These are phyloP conservation scores for Pythium folliculosum DNA, from an alignment of 352 stramenopile genomes.

Conservation along the genomic window DNA sequence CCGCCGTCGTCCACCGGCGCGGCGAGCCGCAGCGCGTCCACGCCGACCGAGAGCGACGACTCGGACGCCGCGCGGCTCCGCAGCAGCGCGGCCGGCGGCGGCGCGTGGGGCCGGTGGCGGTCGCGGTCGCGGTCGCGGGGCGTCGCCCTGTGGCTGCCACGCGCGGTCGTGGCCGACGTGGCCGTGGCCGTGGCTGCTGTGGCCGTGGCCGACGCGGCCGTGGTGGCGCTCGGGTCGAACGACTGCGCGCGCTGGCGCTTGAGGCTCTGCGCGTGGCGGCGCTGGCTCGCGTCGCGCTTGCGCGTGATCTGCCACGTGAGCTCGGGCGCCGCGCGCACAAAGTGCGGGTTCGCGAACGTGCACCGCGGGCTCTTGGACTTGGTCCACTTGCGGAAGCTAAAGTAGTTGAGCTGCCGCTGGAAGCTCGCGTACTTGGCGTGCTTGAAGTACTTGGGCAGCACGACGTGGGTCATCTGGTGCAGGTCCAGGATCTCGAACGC, in stretches of 20 bases:
- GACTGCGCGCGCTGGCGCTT: conserved; percentile 24
- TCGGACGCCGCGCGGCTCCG: conserved; percentile 5
- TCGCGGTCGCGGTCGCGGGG: too few relatives aligned
- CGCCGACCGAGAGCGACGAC: neutral
- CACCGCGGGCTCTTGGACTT: conserved; percentile 78
- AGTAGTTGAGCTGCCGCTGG: conserved; percentile 94
- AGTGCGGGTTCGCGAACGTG: conserved; percentile 68
- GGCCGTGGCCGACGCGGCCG: too few relatives aligned
- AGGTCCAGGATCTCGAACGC: conserved; percentile 44
- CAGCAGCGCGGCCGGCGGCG: neutral
- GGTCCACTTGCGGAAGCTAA: conserved; percentile 92
- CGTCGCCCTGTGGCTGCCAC: too few relatives aligned
- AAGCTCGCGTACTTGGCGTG: conserved; percentile 94
- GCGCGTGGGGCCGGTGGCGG: too few relatives aligned
- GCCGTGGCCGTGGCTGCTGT: too few relatives aligned
- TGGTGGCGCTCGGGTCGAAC: neutral
- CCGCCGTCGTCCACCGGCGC: neutral
- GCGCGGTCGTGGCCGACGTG: too few relatives aligned
- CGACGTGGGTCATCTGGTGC: conserved; percentile 33
- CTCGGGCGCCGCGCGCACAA: conserved; percentile 30
- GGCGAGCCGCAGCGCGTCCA: conserved; percentile 1
- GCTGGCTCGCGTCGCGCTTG: conserved; percentile 20
- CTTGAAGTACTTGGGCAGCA: conserved; percentile 94
- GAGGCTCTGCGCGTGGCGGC: neutral
- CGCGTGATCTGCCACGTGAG: conserved; percentile 32